Percentiles rank a stretch among this genome's conserved stretches.
Conservation (phyloP, 2,329 filamentous ascomycete genomes). For the Alternaria ventricosa region DNA sequence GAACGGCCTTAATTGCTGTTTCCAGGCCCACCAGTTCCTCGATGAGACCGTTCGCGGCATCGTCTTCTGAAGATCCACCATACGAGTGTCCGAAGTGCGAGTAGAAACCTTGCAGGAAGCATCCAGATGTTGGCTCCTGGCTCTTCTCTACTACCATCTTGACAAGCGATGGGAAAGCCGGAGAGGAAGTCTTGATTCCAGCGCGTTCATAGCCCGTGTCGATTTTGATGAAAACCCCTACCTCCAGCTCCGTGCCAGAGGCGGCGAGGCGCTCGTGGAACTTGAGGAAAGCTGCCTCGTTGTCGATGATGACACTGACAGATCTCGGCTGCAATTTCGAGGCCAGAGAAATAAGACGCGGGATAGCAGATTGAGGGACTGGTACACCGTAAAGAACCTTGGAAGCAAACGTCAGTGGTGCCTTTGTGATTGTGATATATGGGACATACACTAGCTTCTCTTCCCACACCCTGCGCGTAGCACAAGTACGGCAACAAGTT, state of each 20-base stretch:
- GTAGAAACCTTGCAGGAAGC: slow-evolving; percentile 69
- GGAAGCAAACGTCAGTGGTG: neutral
- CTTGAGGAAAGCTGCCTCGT: slow-evolving; percentile 58
- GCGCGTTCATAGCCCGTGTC: slow-evolving; percentile 77
- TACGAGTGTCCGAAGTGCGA: slow-evolving; percentile 78
- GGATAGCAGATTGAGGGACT: slow-evolving; percentile 65
- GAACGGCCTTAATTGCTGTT: slow-evolving; percentile 53
- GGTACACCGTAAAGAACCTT: slow-evolving; percentile 77
- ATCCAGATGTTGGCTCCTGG: slow-evolving; percentile 16
- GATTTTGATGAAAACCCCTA: slow-evolving; percentile 73
- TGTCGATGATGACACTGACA: slow-evolving; percentile 73
- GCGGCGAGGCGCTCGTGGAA: slow-evolving; percentile 45
- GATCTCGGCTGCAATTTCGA: slow-evolving; percentile 59
- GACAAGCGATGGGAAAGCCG: slow-evolving; percentile 57
- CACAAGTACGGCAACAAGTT: slow-evolving; percentile 66
- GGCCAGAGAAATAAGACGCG: slow-evolving; percentile 65
- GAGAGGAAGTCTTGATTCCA: slow-evolving; percentile 64
- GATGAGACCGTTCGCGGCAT: slow-evolving; percentile 66
- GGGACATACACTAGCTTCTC: slow-evolving; percentile 64
- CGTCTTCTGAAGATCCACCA: slow-evolving; percentile 58
- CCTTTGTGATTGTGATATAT: neutral
- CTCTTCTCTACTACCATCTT: slow-evolving; percentile 49
- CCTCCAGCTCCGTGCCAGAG: slow-evolving; percentile 37
- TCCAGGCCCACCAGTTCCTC: slow-evolving; percentile 65
- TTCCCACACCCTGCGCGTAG: slow-evolving; percentile 62